Conservation (phyloP, 805 yeast species). For the Candida namnaoensis region DNA sequence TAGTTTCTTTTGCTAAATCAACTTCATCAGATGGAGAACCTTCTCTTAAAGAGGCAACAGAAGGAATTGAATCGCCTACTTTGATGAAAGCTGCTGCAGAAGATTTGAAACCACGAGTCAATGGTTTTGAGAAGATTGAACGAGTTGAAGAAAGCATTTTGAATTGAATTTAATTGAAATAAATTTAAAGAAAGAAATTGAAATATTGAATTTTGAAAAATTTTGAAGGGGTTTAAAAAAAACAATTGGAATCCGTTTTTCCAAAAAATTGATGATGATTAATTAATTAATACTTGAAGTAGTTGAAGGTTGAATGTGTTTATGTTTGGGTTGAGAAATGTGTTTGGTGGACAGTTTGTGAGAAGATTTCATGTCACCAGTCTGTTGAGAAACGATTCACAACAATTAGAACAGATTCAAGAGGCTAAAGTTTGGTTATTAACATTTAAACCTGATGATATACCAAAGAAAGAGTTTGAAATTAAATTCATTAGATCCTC, state of each 20-base stretch:
- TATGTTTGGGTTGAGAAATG: too few species aligned
- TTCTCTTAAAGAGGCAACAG: conserved; percentile 39
- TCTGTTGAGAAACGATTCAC: too few species aligned
- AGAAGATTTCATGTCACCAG: too few species aligned
- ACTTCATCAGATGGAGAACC: conserved; percentile 59
- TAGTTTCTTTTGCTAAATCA: conserved; percentile 40
- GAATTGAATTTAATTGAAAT: neutral
- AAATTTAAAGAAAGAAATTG: too few species aligned
- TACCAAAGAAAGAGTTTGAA: conserved; percentile 39
- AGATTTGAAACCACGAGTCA: conserved; percentile 17
- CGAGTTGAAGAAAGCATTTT: neutral
- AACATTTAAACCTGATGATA: conserved; percentile 16
- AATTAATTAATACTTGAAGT: neutral
- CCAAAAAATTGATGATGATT: neutral
- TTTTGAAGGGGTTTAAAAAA: too few species aligned
- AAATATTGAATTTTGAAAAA: too few species aligned
- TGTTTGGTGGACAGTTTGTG: too few species aligned
- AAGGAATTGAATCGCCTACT: conserved; percentile 59
- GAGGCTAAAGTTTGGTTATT: conserved; percentile 35
- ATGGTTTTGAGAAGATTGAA: neutral
- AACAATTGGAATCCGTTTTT: neutral
- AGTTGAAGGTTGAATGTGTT: too few species aligned
- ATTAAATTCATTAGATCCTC: conserved; percentile 50
- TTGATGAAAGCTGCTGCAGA: conserved; percentile 23
- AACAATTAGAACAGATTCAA: conserved; percentile 12